phyloP scores from a whole-genome alignment of 108 stramenopile species.

The Stephanodiscus triporus region DNA sequence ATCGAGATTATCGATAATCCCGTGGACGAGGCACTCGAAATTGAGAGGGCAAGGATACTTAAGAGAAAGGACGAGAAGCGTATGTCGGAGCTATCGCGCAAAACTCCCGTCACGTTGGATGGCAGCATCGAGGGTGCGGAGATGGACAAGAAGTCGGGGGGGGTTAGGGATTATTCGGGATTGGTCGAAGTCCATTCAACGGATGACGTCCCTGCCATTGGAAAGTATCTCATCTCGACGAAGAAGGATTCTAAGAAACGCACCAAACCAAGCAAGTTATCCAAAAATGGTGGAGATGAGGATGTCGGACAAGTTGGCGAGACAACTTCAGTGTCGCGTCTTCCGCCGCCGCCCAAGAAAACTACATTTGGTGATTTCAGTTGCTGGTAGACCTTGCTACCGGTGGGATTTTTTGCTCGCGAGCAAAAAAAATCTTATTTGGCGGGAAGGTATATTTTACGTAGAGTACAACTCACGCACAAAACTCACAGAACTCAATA shows the following conservation, averaged over 20 bases:
- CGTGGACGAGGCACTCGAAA: constrained; percentile 68
- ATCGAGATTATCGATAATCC: constrained; percentile 74
- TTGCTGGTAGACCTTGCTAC: constrained; percentile 59
- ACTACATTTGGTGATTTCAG: constrained; percentile 81
- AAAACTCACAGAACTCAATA: no score
- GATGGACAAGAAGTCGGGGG: not conserved
- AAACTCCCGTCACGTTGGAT: constrained; percentile 18
- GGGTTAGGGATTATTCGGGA: constrained; percentile 4
- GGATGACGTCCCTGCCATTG: constrained; percentile 29
- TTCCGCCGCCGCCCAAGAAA: constrained; percentile 59
- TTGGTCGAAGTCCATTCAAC: not conserved
- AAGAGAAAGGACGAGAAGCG: constrained; percentile 42
- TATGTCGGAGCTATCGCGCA: constrained; percentile 15
- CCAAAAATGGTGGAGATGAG: not conserved
- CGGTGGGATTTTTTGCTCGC: no score
- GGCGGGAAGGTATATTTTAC: no score
- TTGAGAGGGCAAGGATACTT: constrained; percentile 60
- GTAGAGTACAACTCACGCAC: no score
- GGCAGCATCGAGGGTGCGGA: not conserved
- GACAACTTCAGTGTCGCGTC: constrained; percentile 24
- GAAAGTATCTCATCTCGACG: constrained; percentile 47
- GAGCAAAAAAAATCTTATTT: no score
- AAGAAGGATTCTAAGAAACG: constrained; percentile 18
- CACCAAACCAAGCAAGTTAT: constrained; percentile 14
- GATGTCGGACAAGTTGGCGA: constrained; percentile 12